Percentiles rank a stretch among this genome's conserved stretches.
Conservation (phyloP, 495 filamentous ascomycete genomes). For the Parmelia sp. region DNA sequence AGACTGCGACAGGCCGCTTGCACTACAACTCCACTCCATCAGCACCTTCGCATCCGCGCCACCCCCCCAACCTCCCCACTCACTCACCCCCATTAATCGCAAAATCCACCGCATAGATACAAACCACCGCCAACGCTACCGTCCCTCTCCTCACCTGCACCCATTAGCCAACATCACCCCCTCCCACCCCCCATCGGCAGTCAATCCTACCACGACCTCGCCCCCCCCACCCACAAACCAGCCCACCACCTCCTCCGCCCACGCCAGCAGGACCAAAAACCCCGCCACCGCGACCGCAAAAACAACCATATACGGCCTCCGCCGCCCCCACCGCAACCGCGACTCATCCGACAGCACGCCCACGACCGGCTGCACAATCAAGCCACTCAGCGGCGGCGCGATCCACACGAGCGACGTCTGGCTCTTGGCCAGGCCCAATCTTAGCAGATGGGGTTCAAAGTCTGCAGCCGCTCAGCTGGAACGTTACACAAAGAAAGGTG, state of each 20-base stretch:
- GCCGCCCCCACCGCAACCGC: constrained; percentile 64
- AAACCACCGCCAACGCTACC: constrained; percentile 71
- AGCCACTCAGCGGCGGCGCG: constrained; percentile 80
- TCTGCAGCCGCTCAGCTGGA: constrained; percentile 43
- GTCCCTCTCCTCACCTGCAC: constrained; percentile 36
- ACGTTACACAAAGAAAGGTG: no score
- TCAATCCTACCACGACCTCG: constrained; percentile 42
- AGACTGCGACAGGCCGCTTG: no score
- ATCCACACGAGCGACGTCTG: constrained; percentile 93
- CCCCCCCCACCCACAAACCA: constrained; percentile 59
- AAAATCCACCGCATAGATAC: constrained; percentile 89
- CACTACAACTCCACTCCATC: constrained; percentile 12
- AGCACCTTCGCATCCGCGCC: constrained; percentile 14
- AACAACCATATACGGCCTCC: constrained; percentile 76
- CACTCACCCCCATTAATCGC: constrained; percentile 79
- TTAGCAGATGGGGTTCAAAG: constrained; percentile 89
- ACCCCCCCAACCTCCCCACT: not conserved
- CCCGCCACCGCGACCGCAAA: constrained; percentile 68
- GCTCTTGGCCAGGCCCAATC: constrained; percentile 86
- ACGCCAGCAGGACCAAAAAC: constrained; percentile 73
- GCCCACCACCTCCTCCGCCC: constrained; percentile 74
- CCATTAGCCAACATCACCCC: not conserved
- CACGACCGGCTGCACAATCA: constrained; percentile 90
- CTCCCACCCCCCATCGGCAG: not conserved
- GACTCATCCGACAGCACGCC: constrained; percentile 82